A percentile compares a stretch with the other conserved stretches of the same genome.
Evolutionary conservation across 2,329 filamentous ascomycete genomes (phyloP).

Genomic region (Stylonectria norvegica): DNA sequence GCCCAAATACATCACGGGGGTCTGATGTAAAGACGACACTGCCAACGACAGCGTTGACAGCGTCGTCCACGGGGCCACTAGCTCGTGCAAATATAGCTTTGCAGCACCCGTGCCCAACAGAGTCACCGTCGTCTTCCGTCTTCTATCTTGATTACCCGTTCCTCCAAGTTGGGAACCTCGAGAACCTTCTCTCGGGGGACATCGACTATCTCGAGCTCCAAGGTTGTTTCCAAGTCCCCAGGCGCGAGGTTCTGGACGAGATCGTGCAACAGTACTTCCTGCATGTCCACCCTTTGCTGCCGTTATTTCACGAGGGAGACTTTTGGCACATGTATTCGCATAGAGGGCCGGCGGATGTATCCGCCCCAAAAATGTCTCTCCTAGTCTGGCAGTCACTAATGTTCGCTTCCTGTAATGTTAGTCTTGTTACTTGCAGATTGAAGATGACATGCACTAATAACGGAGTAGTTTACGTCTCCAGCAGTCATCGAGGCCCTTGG

Average conservation of each 20-base stretch:
- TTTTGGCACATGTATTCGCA: conserved; percentile 15
- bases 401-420: conserved; percentile 1
- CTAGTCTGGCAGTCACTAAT: conserved; percentile 3
- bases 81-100: no score
- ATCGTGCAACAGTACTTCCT: conserved; percentile 48
- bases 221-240: conserved; percentile 44
- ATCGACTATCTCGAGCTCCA: conserved; percentile 45
- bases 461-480: background rate
- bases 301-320: conserved; percentile 43
- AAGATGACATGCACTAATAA: background rate
- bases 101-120: no score
- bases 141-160: background rate
- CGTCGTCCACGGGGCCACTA: no score
- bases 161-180: conserved; percentile 10
- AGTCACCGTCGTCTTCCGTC: background rate
- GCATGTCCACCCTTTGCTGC: conserved; percentile 44
- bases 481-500: background rate
- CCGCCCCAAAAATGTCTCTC: background rate
- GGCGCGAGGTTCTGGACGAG: conserved; percentile 39
- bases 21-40: no score
- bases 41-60: no score
- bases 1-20: no score
- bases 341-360: conserved; percentile 11
- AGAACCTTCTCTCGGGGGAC: conserved; percentile 42
- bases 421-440: background rate